Percentiles rank a stretch among this genome's conserved stretches.
These are phyloP conservation scores for Alternaria ethzedia DNA, from an alignment of 2,329 filamentous ascomycete species.

Conservation along the genomic window DNA sequence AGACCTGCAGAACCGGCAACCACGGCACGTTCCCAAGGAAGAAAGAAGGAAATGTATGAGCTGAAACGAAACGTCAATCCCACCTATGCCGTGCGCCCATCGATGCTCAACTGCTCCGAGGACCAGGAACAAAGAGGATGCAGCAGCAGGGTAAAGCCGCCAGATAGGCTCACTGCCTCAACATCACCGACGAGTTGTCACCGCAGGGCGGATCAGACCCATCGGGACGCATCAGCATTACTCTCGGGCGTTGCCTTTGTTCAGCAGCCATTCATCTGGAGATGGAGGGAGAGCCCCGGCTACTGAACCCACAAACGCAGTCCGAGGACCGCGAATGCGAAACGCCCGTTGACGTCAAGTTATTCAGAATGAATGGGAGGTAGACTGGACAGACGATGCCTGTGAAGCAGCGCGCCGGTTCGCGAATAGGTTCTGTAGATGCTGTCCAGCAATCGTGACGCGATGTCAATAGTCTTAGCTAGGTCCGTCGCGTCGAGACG, in stretches of 20 bases:
- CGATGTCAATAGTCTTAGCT: not conserved
- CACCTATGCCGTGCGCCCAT: constrained; percentile 33
- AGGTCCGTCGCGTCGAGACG: not conserved
- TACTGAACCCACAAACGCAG: constrained; percentile 41
- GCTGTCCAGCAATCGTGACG: not conserved
- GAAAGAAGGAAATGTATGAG: constrained; percentile 32
- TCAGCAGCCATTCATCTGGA: constrained; percentile 38
- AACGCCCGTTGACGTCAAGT: constrained; percentile 19
- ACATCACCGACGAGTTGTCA: constrained; percentile 12
- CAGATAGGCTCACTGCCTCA: constrained; percentile 38
- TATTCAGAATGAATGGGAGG: not conserved
- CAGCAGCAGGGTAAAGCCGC: constrained; percentile 35
- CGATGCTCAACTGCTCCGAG: constrained; percentile 22
- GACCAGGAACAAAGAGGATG: constrained; percentile 29
- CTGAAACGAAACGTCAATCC: constrained; percentile 44
- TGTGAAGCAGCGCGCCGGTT: not conserved
- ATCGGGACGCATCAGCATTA: constrained; percentile 18
- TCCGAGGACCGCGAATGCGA: constrained; percentile 31
- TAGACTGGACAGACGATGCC: not conserved
- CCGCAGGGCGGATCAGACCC: constrained; percentile 18
- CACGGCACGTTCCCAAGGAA: not conserved
- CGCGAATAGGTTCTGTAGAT: not conserved
- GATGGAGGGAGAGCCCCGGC: constrained; percentile 27
- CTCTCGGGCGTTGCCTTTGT: constrained; percentile 48
- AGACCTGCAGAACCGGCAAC: not conserved